Base-by-base conservation (phyloP, 768 basidiomycete species). In the Naematelia encephala region DNA sequence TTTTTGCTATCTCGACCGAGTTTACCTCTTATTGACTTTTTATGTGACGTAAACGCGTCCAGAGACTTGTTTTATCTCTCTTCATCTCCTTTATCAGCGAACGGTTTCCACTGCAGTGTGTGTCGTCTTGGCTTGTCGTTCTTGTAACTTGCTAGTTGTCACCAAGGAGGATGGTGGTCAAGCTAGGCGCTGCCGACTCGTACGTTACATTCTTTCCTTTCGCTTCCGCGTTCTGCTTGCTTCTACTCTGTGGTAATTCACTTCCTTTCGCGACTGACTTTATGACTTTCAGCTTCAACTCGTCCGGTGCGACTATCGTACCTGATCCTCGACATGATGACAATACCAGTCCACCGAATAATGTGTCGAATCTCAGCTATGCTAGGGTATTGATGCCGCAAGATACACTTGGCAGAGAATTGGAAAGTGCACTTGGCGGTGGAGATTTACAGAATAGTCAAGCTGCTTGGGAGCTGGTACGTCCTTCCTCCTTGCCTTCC, bases 261-360 rank as follows among this genome's bases (percentile, higher is more conserved):
- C 34, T 39, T 39, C 34, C 34, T 39, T 39, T 54, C 14, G 5
- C 21, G 5, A 5, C 52, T 11, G n/a, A 13, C 26, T n/a, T n/a
- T n/a, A n/a, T n/a, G n/a, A n/a, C n/a, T n/a, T 12, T 12, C 49
- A 57, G 56, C 21, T 59, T 59, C 57, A 59, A 59, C 57, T 59
- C 57, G 39, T 59, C 57, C 39, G 46, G 57, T 10, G 50, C 57
- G 16, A 59, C 57, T 42, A 59, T 59, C 27, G 29, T 57, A 11
- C 47, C 56, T 12, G 56, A 59, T 19, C n/a, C 50, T 13, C 4
- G 10, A 4, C 13, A 43, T n/a, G 42, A 30, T 30, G 27, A 26
- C 46, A 48, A 28, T 14, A 44, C 45, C 25, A 56, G 47, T 43
- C 55, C 25, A 25, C 21, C 54, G 13, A 51, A 30, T 14, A 14